Base-by-base conservation (phyloP, 805 yeast species). In the Metschnikowia kunwiensis region DNA sequence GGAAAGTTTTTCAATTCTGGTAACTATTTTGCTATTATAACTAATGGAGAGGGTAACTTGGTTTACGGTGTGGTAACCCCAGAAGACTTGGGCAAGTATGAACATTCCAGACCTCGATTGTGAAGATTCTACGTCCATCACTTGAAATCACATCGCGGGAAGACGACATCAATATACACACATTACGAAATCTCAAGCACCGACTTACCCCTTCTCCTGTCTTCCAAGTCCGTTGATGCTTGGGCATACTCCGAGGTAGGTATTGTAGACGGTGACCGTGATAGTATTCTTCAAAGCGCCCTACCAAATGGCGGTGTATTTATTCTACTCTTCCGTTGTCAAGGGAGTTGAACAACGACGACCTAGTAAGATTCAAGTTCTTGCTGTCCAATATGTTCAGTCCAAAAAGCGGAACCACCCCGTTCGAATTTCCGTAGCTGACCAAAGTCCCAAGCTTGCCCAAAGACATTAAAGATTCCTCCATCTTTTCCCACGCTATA, bases 351-450 rank as follows among this genome's bases (percentile, higher is more conserved):
- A 54, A 65, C 16, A 84, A 51, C 14, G 57, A 57, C n/a, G 96
- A 95, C 58, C 96, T 75, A 21, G 65, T 30, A 22, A 86, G 46
- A 46, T 72, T 78, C 34, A 85, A 47, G 54, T 83, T 85, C 62
- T 83, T 85, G 3, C 81, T 56, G 1, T 78, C 45, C 37, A 88
- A 65, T 30, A 68, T 58, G 22, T 44, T 50, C 28, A 86, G 53
- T 1, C 62, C 18, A n/a, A 86, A 49, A 10, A 94, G 91, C 1
- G 85, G 80, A 20, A 87, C 86, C 1, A 78, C 65, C 12, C 97
- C 97, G 5, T 89, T 80, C 6, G 96, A 82, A 53, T 87, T 87
- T 42, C 97, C 97, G 53, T 68, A 87, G 21, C 84, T 73, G 20
- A 86, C 79, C 40, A 85, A 63, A 2, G 86, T 70, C 18, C 97